phyloP scores from a whole-genome alignment of 2,329 filamentous ascomycete species.

The Fusarium subglutinans region DNA sequence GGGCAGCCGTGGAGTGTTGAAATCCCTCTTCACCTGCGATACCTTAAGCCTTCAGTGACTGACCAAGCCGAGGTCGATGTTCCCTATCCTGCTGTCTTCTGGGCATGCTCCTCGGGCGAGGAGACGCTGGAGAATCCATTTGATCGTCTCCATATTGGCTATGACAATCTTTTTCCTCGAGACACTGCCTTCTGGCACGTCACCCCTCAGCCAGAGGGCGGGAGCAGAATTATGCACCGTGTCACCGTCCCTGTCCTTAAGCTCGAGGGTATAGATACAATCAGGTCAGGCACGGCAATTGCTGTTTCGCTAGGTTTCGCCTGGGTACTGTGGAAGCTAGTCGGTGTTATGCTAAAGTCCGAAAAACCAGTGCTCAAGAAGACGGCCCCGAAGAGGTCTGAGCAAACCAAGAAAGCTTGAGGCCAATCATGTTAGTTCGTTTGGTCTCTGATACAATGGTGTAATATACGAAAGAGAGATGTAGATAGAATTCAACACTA shows the following conservation, averaged over 20 bases:
- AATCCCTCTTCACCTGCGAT: slow-evolving; percentile 87
- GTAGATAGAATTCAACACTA: neutral
- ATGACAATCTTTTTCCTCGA: slow-evolving; percentile 80
- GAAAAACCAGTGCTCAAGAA: neutral
- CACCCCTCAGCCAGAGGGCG: slow-evolving; percentile 56
- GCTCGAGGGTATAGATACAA: slow-evolving; percentile 57
- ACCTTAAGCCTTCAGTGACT: slow-evolving; percentile 70
- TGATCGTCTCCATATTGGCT: slow-evolving; percentile 84
- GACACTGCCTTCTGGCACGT: slow-evolving; percentile 87
- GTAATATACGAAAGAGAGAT: neutral
- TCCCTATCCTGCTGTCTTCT: slow-evolving; percentile 87
- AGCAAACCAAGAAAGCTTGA: slow-evolving; percentile 12
- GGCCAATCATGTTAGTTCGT: neutral
- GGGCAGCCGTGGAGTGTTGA: slow-evolving; percentile 68
- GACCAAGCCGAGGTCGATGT: slow-evolving; percentile 67
- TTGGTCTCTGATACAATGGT: too few species aligned
- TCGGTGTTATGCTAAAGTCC: slow-evolving; percentile 19
- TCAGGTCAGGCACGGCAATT: slow-evolving; percentile 65
- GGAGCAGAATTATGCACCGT: slow-evolving; percentile 58
- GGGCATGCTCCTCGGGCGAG: slow-evolving; percentile 79
- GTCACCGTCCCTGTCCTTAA: slow-evolving; percentile 74
- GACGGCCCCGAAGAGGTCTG: slow-evolving; percentile 36
- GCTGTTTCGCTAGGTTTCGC: slow-evolving; percentile 71
- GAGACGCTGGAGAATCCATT: slow-evolving; percentile 85
- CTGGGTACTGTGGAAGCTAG: slow-evolving; percentile 74